A percentile compares a stretch with the other conserved stretches of the same genome.
phyloP scores from a whole-genome alignment of 495 filamentous ascomycete species.

The Annulohypoxylon stygium region DNA sequence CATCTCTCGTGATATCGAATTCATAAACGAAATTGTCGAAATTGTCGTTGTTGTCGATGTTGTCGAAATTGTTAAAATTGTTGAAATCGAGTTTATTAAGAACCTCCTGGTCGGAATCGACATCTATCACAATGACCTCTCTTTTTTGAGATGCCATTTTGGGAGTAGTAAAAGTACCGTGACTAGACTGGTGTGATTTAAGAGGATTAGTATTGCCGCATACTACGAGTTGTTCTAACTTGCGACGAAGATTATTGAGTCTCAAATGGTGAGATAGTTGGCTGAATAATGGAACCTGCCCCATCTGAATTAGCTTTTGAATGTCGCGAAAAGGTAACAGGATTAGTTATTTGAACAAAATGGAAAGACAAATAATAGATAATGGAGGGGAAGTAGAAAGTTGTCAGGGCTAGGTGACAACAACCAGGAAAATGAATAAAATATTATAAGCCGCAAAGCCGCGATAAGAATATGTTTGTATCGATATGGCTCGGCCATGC shows the following conservation, averaged over 20 bases:
- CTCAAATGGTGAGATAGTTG: not conserved
- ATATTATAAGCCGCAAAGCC: too few species aligned
- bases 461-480: too few species aligned
- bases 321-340: not conserved
- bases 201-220: not conserved
- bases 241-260: not conserved
- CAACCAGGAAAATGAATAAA: too few species aligned
- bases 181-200: not conserved
- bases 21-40: not conserved
- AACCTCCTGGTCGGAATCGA: slow-evolving; percentile 3
- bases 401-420: too few species aligned
- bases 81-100: too few species aligned
- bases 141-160: not conserved
- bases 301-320: slow-evolving; percentile 18
- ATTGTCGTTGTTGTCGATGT: too few species aligned
- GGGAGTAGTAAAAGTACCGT: not conserved
- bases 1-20: not conserved
- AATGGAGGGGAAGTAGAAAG: not conserved
- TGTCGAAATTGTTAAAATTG: too few species aligned
- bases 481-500: not conserved
- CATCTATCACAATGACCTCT: not conserved
- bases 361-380: not conserved
- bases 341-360: not conserved
- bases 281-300: slow-evolving; percentile 9
- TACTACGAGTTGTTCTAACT: not conserved